phyloP scores from a whole-genome alignment of 2,329 filamentous ascomycete genomes.

The Fusarium continuum region DNA sequence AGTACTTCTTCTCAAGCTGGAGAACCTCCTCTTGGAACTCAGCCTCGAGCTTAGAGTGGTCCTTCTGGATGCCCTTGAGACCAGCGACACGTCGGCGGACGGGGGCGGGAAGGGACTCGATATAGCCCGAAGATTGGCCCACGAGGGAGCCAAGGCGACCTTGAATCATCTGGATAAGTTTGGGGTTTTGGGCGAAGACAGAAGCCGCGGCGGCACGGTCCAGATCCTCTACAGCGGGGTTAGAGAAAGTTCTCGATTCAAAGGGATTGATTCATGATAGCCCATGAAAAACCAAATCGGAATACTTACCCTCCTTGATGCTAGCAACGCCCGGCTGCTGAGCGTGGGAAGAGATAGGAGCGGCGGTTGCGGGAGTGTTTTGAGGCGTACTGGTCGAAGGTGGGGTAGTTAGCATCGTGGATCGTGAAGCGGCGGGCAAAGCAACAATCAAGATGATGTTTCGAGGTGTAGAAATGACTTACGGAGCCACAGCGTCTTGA shows the following conservation, averaged over 20 bases:
- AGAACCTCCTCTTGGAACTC: conserved; percentile 99
- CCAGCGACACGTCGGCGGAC: conserved; percentile 95
- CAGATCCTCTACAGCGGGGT: conserved; percentile 75
- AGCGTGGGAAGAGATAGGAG: conserved; percentile 96
- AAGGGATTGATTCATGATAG: conserved; percentile 13
- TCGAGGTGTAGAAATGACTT: conserved; percentile 49
- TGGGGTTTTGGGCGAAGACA: conserved; percentile 95
- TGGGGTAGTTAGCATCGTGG: conserved; percentile 52
- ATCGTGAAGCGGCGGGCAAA: conserved; percentile 32
- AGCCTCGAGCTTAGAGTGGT: conserved; percentile 97
- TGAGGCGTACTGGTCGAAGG: conserved; percentile 85
- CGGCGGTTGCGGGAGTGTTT: conserved; percentile 95
- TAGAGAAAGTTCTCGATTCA: conserved; percentile 16
- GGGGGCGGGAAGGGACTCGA: conserved; percentile 89
- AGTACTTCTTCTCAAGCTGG: conserved; percentile 99
- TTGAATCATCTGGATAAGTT: conserved; percentile 96
- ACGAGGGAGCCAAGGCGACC: conserved; percentile 93
- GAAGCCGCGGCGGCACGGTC: conserved; percentile 88
- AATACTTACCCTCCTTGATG: conserved; percentile 90
- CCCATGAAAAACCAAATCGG: neutral
- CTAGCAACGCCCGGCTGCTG: conserved; percentile 93
- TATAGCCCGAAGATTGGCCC: conserved; percentile 94
- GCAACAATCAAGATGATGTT: conserved; percentile 31
- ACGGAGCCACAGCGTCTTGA: conserved; percentile 67
- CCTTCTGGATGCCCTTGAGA: conserved; percentile 97